A percentile compares a stretch with the other conserved stretches of the same genome.
Conservation (phyloP, 495 filamentous ascomycete species). For the Aspergillus nidulans region DNA sequence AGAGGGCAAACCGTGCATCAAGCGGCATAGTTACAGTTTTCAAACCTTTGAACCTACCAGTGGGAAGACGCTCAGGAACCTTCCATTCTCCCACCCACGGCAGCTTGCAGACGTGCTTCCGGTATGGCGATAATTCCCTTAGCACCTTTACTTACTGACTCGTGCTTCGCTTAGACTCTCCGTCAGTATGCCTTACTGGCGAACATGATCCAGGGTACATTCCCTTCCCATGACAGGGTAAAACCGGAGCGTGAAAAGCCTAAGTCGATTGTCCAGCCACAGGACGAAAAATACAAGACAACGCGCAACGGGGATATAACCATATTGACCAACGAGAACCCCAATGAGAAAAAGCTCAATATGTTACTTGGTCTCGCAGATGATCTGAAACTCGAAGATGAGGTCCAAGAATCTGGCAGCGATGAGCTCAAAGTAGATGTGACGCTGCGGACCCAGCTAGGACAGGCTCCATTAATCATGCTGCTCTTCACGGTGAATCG, state of each 20-base stretch:
- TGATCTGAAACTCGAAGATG: background rate
- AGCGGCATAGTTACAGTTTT: constrained; percentile 63
- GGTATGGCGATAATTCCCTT: constrained; percentile 21
- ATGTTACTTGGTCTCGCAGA: constrained; percentile 19
- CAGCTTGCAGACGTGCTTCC: constrained; percentile 77
- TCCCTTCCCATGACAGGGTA: constrained; percentile 29
- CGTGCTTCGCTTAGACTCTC: constrained; percentile 40
- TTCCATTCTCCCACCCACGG: constrained; percentile 83
- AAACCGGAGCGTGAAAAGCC: background rate
- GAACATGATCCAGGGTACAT: constrained; percentile 58
- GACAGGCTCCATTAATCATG: constrained; percentile 41
- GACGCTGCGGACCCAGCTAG: constrained; percentile 42
- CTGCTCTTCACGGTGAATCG: constrained; percentile 34
- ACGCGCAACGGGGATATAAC: constrained; percentile 19
- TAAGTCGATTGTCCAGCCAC: background rate
- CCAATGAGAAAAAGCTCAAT: constrained; percentile 34
- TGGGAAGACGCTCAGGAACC: constrained; percentile 60
- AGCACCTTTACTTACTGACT: background rate
- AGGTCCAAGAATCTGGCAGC: background rate
- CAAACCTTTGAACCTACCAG: constrained; percentile 66
- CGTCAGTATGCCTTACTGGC: constrained; percentile 71
- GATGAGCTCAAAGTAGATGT: constrained; percentile 41
- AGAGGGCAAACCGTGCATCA: constrained; percentile 37
- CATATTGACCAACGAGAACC: constrained; percentile 39
- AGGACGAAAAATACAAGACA: background rate